phyloP scores from a whole-genome alignment of 2,329 filamentous ascomycete species.

The Parasarocladium wereldwijsianum region DNA sequence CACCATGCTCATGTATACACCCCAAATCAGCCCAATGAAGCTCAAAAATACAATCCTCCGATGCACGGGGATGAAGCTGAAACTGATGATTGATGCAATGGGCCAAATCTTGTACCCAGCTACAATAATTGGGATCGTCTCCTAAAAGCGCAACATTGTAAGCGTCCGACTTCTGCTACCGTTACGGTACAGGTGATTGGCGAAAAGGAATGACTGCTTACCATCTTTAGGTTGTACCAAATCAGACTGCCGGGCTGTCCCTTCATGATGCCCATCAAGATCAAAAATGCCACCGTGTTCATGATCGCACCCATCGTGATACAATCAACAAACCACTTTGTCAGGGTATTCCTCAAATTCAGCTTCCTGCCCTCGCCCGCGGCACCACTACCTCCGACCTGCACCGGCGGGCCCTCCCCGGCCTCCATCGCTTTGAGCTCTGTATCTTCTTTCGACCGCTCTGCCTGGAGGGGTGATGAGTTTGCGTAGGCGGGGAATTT shows the following conservation, averaged over 20 bases:
- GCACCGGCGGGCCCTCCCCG: slow-evolving; percentile 9
- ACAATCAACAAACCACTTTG: slow-evolving; percentile 36
- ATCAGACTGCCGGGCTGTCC: slow-evolving; percentile 21
- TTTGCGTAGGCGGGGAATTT: slow-evolving; percentile 32
- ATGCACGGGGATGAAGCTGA: slow-evolving; percentile 33
- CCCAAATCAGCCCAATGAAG: slow-evolving; percentile 33
- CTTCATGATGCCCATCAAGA: slow-evolving; percentile 33
- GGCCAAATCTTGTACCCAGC: slow-evolving; percentile 38
- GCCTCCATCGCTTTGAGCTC: slow-evolving; percentile 14
- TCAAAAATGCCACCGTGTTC: slow-evolving; percentile 29
- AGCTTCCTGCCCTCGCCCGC: slow-evolving; percentile 15
- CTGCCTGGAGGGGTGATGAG: slow-evolving; percentile 12
- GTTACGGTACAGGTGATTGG: too few relatives aligned
- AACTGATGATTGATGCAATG: slow-evolving; percentile 33
- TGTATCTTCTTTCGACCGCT: slow-evolving; percentile 11
- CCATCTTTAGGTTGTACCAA: slow-evolving; percentile 21
- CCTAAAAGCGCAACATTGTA: too few relatives aligned
- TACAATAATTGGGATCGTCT: slow-evolving; percentile 32
- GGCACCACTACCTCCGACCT: slow-evolving; percentile 3
- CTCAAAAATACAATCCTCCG: slow-evolving; percentile 33
- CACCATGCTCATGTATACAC: slow-evolving; percentile 35
- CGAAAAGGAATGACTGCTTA: too few relatives aligned
- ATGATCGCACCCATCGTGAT: slow-evolving; percentile 30
- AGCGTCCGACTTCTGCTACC: too few relatives aligned
- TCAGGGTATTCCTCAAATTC: slow-evolving; percentile 25